Evolutionary conservation across 164 flowering plant species (phyloP).

Genomic region (Dillenia suffruticosa): DNA sequence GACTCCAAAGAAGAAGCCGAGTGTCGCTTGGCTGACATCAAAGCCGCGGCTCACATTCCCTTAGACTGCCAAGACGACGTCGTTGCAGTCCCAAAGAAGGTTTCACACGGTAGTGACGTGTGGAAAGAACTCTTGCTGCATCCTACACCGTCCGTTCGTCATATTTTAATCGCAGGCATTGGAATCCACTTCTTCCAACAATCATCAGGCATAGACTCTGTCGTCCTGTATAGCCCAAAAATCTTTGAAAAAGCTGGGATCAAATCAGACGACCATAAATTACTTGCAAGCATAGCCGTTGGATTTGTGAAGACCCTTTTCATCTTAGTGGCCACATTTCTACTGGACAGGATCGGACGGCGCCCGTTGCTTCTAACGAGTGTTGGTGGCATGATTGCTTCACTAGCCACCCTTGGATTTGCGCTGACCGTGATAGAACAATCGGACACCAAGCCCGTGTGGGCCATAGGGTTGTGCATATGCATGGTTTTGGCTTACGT

Average conservation of each 20-base stretch:
- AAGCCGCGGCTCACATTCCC: constrained; percentile 59
- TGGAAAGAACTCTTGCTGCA: constrained; percentile 57
- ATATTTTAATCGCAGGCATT: constrained; percentile 45
- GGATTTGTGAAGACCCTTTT: constrained; percentile 54
- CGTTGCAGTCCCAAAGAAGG: constrained; percentile 28
- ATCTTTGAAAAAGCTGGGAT: constrained; percentile 69
- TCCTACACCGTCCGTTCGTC: constrained; percentile 61
- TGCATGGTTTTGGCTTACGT: constrained; percentile 33
- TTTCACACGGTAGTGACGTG: constrained; percentile 40
- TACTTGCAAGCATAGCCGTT: constrained; percentile 64
- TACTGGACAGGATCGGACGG: constrained; percentile 50
- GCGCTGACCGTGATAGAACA: constrained; percentile 40
- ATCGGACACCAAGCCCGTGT: constrained; percentile 20
- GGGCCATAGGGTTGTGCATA: constrained; percentile 48
- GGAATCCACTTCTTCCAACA: constrained; percentile 83
- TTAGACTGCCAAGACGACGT: constrained; percentile 40
- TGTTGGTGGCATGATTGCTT: constrained; percentile 52
- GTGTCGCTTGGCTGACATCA: constrained; percentile 50
- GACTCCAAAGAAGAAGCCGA: constrained; percentile 45
- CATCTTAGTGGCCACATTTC: constrained; percentile 55
- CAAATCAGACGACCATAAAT: constrained; percentile 10
- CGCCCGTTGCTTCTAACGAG: constrained; percentile 59
- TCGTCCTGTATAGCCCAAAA: constrained; percentile 62
- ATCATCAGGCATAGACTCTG: constrained; percentile 65
- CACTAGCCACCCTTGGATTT: constrained; percentile 31